Evolutionary conservation across 2,329 filamentous ascomycete genomes (phyloP), one percentile per base, ranked within the genome.

Genomic region (Metarhizium anisopliae): DNA sequence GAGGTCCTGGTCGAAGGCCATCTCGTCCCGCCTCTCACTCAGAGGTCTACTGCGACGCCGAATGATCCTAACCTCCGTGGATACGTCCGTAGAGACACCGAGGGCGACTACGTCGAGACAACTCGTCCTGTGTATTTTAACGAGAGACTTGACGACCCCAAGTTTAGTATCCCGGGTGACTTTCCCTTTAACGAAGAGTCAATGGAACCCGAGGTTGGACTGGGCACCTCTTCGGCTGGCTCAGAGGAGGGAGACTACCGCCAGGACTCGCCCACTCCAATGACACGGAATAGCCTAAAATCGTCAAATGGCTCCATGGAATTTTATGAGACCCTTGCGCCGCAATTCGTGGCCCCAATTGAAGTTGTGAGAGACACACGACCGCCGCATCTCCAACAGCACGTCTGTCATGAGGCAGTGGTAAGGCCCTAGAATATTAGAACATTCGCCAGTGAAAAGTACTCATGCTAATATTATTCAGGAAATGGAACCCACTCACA

Each of bases 1-100:
- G 62, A 65, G 2, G 59, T 74, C 13, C 52, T 72, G 16, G 64
- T 67, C 6, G 69, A 74, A 56, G 74, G 74, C n/a, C 70, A 74
- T 51, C 53, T 74, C 6, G 70, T 77, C 1, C 74, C 74, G 1
- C 74, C 74, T 3, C 43, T 63, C 2, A 53, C 61, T 6, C 64
- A 64, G 30, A 71, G 68, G 55, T 57, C 63, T 2, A 51, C 60
- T 0, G 60, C 58, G 2, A 54, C 59, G 3, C 43, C 43, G 0
- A 51, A 59, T 8, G 65, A 69, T 52, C 61, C 61, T 1, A 56
- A 59, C 10, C 59, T 74, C 47, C 67, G 72, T 4, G 72, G 72
- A 1, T 68, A 62, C 35, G 60, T 72, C 53, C 67, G 71, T 16
- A 50, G 59, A 6, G 56, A 66, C 30, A 55, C 59, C 4, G 56